Percentiles rank a stretch among this genome's conserved stretches.
Conservation (phyloP, 2,329 filamentous ascomycete species). For the Atkinsonella hypoxylon region DNA sequence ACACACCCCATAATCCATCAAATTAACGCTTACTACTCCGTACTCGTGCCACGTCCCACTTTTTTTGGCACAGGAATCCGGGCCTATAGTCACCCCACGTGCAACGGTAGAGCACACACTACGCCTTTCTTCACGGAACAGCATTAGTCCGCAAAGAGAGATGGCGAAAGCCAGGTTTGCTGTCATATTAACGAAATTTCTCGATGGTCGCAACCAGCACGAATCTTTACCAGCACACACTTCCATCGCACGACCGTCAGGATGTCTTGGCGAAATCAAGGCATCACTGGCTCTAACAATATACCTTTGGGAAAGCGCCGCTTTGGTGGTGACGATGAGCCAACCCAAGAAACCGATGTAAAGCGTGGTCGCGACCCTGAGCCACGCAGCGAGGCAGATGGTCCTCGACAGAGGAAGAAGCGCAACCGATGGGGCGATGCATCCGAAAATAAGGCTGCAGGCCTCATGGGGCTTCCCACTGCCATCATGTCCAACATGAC, state of each 20-base stretch:
- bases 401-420: slow-evolving; percentile 86
- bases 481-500: slow-evolving; percentile 98
- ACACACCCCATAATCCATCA: no score
- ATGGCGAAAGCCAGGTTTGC: background rate
- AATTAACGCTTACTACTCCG: no score
- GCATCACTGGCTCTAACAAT: slow-evolving; percentile 96
- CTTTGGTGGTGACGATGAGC: slow-evolving; percentile 55
- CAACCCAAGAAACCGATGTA: slow-evolving; percentile 34
- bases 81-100: background rate
- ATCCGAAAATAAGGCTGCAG: slow-evolving; percentile 95
- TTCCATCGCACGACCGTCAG: slow-evolving; percentile 11
- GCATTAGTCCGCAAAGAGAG: background rate
- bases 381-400: slow-evolving; percentile 58
- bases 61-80: no score
- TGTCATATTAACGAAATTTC: background rate
- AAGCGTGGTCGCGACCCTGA: slow-evolving; percentile 93
- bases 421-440: slow-evolving; percentile 97
- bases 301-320: slow-evolving; percentile 85
- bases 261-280: slow-evolving; percentile 61
- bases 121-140: background rate
- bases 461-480: slow-evolving; percentile 92
- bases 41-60: no score
- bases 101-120: background rate
- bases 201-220: background rate
- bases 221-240: background rate